These are phyloP conservation scores for Vachellia pachyceras DNA, from an alignment of 306 rosid species.

Conservation along the genomic window DNA sequence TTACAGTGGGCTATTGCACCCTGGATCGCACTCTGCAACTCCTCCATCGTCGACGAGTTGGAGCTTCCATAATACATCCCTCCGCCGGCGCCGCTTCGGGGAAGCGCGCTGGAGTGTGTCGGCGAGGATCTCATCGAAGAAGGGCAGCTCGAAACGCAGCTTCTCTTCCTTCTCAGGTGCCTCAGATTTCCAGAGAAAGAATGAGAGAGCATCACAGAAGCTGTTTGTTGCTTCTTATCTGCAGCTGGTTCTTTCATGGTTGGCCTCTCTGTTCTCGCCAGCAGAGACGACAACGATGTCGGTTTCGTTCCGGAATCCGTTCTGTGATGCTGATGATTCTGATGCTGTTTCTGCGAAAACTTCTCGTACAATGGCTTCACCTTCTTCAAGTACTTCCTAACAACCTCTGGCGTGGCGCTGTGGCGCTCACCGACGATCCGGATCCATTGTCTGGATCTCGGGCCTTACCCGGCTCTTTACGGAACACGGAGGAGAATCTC, in stretches of 20 bases:
- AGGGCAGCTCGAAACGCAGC: conserved; percentile 80
- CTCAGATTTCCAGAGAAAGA: conserved; percentile 88
- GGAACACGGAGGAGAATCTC: conserved; percentile 84
- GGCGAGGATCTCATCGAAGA: conserved; percentile 92
- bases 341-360: conserved; percentile 63
- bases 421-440: conserved; percentile 59
- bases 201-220: conserved; percentile 50
- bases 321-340: not conserved
- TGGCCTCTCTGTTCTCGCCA: conserved; percentile 47
- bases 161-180: conserved; percentile 64
- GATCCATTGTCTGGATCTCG: conserved; percentile 40
- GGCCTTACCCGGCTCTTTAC: conserved; percentile 42
- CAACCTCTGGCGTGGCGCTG: conserved; percentile 79
- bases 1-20: conserved; percentile 98
- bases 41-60: conserved; percentile 75
- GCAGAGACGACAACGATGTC: conserved; percentile 31
- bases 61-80: conserved; percentile 1
- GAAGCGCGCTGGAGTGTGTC: conserved; percentile 78
- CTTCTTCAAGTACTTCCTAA: conserved; percentile 76
- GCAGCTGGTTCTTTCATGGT: conserved; percentile 32
- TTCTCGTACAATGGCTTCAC: conserved; percentile 87
- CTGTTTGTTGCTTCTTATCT: conserved; percentile 37
- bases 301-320: not conserved
- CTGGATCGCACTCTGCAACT: conserved; percentile 94
- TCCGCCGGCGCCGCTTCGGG: conserved; percentile 46